These are phyloP conservation scores for Colletotrichum spinosum DNA, from an alignment of 2,329 filamentous ascomycete genomes.

Conservation along the genomic window DNA sequence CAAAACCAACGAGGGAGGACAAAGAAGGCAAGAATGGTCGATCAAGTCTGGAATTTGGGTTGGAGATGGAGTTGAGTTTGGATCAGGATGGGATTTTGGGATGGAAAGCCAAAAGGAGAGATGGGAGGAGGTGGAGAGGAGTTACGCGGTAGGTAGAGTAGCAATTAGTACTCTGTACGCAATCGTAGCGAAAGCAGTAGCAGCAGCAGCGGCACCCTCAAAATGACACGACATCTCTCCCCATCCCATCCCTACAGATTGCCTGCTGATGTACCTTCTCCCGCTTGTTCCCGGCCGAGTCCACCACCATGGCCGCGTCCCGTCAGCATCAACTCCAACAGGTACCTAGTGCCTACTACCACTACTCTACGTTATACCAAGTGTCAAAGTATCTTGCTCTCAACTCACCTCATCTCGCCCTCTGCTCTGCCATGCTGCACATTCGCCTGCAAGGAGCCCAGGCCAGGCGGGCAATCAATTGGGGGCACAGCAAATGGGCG, in stretches of 20 bases:
- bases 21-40: not conserved
- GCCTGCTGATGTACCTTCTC: no score
- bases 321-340: no score
- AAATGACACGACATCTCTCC: slow-evolving; percentile 34
- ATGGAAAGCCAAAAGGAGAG: not conserved
- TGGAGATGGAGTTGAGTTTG: not conserved
- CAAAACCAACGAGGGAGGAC: slow-evolving; percentile 15
- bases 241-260: not conserved
- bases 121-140: slow-evolving; percentile 7
- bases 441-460: not conserved
- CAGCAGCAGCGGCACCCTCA: slow-evolving; percentile 7
- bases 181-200: slow-evolving; percentile 4
- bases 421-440: no score
- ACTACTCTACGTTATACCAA: no score
- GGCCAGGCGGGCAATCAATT: slow-evolving; percentile 24
- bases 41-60: not conserved
- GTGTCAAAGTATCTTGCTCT: no score
- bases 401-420: no score
- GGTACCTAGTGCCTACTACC: no score
- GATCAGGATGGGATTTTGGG: slow-evolving; percentile 1
- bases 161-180: slow-evolving; percentile 1
- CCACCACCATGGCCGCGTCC: no score
- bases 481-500: slow-evolving; percentile 15
- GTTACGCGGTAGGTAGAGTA: not conserved
- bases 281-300: no score